Base-by-base conservation (phyloP, 2,329 filamentous ascomycete species). In the Cytospora chrysosperma region DNA sequence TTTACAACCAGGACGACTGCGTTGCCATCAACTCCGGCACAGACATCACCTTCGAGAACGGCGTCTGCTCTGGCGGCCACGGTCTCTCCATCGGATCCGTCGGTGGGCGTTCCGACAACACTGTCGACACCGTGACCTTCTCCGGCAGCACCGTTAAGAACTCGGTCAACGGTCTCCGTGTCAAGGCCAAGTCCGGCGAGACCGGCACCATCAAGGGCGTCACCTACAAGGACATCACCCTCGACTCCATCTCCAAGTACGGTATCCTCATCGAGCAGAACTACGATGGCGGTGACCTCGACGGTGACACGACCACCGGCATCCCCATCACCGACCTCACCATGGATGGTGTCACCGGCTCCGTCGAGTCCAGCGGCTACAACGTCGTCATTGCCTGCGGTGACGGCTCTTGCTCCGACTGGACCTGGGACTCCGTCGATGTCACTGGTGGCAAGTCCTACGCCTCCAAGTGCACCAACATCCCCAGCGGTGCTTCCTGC, bases 1-100 rank as follows among this genome's bases (percentile, higher is more conserved):
- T 86, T 67, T 77, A 82, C 71, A 86, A 86, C 75, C 84, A 86
- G 73, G 84, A 86, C 65, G 84, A 86, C 69, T 86, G 83, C 67
- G 72, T 86, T 13, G 84, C 83, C 49, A 75, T 86, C 70, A 86
- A 85, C 75, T 84, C 81, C 1, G 83, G 83, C 61, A 79, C 63
- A 40, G 74, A 72, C 68, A 75, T 75, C 65, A 68, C 70, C 21
- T 77, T 80, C 70, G 73, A 72, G 24, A 74, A 73, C 26, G 76
- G 76, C 34, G 76, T 75, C 37, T 83, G 81, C 71, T 76, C 75
- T 5, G 80, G 81, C 28, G 80, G 81, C 34, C 82, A 84, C 71
- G 83, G 83, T 65, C 74, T 87, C 43, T 82, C 79, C 67, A 84
- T 87, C 68, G 83, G 84, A 58, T 84, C 81, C 12, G 81, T 86